Evolutionary conservation across 768 basidiomycete species (phyloP).

Genomic region (Tylopilus felleus): DNA sequence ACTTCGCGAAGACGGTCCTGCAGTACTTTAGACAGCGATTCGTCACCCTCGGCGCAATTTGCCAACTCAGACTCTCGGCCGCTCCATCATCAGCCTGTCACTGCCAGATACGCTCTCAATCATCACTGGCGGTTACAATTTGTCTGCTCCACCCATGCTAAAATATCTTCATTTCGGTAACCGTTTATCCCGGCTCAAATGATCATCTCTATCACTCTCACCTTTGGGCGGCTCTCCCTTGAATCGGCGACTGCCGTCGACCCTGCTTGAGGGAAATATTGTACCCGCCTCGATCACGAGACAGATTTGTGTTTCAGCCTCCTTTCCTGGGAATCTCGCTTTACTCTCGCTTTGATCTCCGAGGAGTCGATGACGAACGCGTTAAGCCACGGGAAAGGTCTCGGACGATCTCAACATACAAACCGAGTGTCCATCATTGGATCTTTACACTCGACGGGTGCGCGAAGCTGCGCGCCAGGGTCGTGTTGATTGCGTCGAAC

Average conservation of each 20-base stretch:
- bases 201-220: conserved; percentile 5
- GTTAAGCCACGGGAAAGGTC: conserved; percentile 6
- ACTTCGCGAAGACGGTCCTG: conserved; percentile 21
- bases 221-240: conserved; percentile 3
- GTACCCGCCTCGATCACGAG: conserved; percentile 19
- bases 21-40: conserved; percentile 12
- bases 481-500: conserved; percentile 16
- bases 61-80: conserved; percentile 7
- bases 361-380: conserved; percentile 21
- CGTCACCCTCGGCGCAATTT: conserved; percentile 7
- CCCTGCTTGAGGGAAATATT: conserved; percentile 14
- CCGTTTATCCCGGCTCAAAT: conserved; percentile 4
- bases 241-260: conserved; percentile 15
- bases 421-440: conserved; percentile 2
- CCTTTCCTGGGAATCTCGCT: conserved; percentile 13
- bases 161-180: conserved; percentile 3
- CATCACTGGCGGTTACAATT: background rate
- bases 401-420: conserved; percentile 12
- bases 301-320: conserved; percentile 14
- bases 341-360: conserved; percentile 22
- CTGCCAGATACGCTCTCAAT: background rate
- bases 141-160: background rate
- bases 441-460: conserved; percentile 4
- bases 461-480: conserved; percentile 9
- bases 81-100: background rate